Base-by-base conservation (phyloP, 306 rosid species). In the Pyrus bretschneideri region DNA sequence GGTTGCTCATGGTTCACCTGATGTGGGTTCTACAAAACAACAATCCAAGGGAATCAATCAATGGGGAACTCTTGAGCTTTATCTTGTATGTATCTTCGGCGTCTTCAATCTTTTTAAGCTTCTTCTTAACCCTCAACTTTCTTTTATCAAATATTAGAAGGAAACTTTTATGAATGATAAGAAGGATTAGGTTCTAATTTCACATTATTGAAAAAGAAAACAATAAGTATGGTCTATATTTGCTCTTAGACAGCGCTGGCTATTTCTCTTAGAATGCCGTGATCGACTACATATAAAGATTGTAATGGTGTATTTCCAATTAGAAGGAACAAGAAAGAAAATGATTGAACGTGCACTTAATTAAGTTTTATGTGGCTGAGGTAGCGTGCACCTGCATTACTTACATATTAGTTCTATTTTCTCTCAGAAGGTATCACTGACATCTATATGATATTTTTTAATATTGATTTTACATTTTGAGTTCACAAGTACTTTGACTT, bases 51-150 rank as follows among this genome's bases (percentile, higher is more conserved):
- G 88, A 79, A 83, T 49, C 65, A 78, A 79, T 76, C 77, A 68
- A 31, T 94, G 98, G 98, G 85, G 88, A 69, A 77, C 87, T 27
- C 97, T 94, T 57, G 94, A 94, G 88, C 86, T 85, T 81, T 90
- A 89, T 84, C 91, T 94, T 80, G 98, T 94, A 65, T 3, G 96
- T 84, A 79, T 70, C 83, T 87, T 87, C 75, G 76, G n/a, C 49
- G 22, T 64, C 19, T 58, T 64, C 44, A 64, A 64, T 64, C 69
- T 64, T 15, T 64, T 64, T 64, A 13, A 64, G 42, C 69, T 64
- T 13, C 42, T 63, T 13, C 38, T 61, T 30, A 33, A 64, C 8
- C 45, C 14, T 64, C 69, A 0, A 33, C 21, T 10, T 0, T 33
- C 23, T 64, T 27, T 63, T 63, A 14, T 15, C 40, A 29, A 62